phyloP scores from a whole-genome alignment of 495 filamentous ascomycete genomes.

The Daldinia decipiens region DNA sequence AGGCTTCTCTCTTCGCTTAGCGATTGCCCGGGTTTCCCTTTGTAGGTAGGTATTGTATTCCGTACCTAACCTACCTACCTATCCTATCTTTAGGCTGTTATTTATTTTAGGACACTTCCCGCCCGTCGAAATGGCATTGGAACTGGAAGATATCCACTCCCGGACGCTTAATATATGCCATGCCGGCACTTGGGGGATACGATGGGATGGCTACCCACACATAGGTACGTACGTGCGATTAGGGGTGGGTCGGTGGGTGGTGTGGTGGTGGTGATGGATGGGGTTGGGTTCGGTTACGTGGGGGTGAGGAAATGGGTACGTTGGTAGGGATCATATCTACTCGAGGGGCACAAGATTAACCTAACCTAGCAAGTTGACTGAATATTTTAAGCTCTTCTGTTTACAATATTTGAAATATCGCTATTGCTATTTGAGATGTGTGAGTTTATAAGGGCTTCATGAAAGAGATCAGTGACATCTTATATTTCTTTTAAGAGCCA shows the following conservation, averaged over 20 bases:
- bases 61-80: too few species aligned
- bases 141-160: not conserved
- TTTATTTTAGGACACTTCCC: not conserved
- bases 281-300: not conserved
- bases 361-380: too few species aligned
- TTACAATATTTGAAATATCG: too few species aligned
- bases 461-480: too few species aligned
- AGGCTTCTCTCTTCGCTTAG: constrained; percentile 19
- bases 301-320: not conserved
- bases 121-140: not conserved
- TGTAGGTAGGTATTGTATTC: too few species aligned
- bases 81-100: not conserved
- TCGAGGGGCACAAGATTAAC: too few species aligned
- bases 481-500: too few species aligned
- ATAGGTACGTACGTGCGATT: too few species aligned
- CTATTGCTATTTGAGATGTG: too few species aligned
- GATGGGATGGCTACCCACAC: not conserved
- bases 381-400: too few species aligned
- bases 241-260: too few species aligned
- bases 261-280: not conserved
- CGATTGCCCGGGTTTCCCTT: constrained; percentile 21
- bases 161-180: not conserved
- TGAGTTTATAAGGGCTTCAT: too few species aligned
- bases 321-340: not conserved
- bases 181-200: not conserved